Percentiles rank a stretch among this genome's conserved stretches.
Conservation (phyloP, 768 basidiomycete species). For the Collybia nuda region DNA sequence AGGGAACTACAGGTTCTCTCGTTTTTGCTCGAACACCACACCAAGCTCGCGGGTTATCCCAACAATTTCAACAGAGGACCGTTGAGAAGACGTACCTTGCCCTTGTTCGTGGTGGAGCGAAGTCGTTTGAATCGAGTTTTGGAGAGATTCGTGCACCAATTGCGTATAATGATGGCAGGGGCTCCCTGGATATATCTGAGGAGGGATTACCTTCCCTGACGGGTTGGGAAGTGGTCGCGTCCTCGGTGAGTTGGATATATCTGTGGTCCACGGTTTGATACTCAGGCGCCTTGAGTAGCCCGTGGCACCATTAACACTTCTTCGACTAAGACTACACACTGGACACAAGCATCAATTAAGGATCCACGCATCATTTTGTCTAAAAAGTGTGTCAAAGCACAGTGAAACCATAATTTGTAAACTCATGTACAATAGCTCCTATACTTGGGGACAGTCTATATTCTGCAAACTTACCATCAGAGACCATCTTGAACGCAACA, state of each 20-base stretch:
- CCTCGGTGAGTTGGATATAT: constrained; percentile 46
- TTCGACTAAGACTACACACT: constrained; percentile 56
- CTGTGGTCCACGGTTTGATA: not conserved
- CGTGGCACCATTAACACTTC: constrained; percentile 50
- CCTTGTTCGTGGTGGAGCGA: constrained; percentile 51
- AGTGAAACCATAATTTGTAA: constrained; percentile 1
- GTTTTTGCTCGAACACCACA: constrained; percentile 47
- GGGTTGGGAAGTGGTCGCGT: constrained; percentile 59
- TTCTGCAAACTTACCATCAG: constrained; percentile 32
- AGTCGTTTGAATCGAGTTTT: constrained; percentile 38
- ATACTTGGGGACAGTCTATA: constrained; percentile 63
- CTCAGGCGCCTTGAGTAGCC: constrained; percentile 16
- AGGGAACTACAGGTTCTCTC: constrained; percentile 67
- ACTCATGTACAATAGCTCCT: constrained; percentile 43
- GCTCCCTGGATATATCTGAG: constrained; percentile 29
- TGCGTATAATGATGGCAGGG: constrained; percentile 45
- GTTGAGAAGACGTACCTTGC: constrained; percentile 66
- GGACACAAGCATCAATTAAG: constrained; percentile 73
- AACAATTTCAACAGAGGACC: constrained; percentile 49
- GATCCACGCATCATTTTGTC: constrained; percentile 54
- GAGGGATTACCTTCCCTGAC: constrained; percentile 39
- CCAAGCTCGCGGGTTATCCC: constrained; percentile 47
- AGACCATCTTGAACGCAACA: constrained; percentile 20
- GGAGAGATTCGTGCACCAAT: constrained; percentile 45
- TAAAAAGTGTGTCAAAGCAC: constrained; percentile 38